Base-by-base conservation (phyloP, 495 filamentous ascomycete genomes). In the Xylaria acuta region DNA sequence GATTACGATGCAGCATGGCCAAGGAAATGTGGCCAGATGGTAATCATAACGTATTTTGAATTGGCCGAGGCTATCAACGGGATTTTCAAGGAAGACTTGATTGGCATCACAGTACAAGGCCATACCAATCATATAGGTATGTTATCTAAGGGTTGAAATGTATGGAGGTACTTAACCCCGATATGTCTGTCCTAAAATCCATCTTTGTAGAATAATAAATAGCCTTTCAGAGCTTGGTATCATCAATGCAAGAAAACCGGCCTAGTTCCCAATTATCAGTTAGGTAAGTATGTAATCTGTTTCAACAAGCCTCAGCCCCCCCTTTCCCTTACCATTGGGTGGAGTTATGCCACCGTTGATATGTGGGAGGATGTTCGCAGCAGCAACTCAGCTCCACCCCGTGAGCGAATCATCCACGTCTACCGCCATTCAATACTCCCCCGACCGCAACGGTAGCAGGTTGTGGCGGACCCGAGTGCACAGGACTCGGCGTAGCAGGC, bases 401-500 rank as follows among this genome's bases (percentile, higher is more conserved):
- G 1, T 12, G 51, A 58, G 25, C 53, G 12, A 32, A 5, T 38
- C 58, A 2, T 59, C 56, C 56, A 59, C 18, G 1, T n/a, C 58
- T n/a, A n/a, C 34, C 6, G 8, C 32, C n/a, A 27, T 40, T 20
- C 38, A 40, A 45, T 20, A 49, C 18, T 14, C 27, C 25, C 25
- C 11, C 12, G 9, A 27, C 32, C 32, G 41, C 30, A 8, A 32
- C n/a, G 27, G 3, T 41, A 27, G 56, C 25, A 20, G 56, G 1
- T 8, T 25, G n/a, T 2, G 66, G 25, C n/a, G 64, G 11, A 6
- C 3, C 12, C 51, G 74, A 65, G 54, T 70, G 71, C 5, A 60
- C 51, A 1, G 73, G 77, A 53, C 60, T 70, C 22, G 69, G 71
- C 14, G 73, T 58, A 22, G 71, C 64, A 6, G 73, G 63, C 22